Conservation (phyloP, 2,329 filamentous ascomycete species). For the Ceratocystis destructans region DNA sequence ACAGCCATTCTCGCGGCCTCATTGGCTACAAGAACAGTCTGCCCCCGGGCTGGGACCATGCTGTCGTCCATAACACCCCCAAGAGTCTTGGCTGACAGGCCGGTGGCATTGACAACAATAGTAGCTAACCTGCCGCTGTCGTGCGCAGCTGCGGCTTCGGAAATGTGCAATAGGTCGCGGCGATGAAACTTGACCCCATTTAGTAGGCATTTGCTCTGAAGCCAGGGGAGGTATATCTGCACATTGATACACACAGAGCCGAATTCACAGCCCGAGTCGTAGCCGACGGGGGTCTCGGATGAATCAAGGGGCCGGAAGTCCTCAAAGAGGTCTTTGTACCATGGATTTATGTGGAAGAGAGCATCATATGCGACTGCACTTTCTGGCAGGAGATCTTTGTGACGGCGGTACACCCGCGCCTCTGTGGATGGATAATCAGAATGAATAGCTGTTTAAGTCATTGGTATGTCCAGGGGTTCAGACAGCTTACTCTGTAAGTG, state of each 20-base stretch:
- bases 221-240: conserved; percentile 73
- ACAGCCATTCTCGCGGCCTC: conserved; percentile 56
- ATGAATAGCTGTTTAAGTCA: neutral
- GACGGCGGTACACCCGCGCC: conserved; percentile 38
- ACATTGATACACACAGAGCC: conserved; percentile 87
- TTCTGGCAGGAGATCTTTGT: conserved; percentile 41
- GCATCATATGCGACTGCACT: conserved; percentile 42
- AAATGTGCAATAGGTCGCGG: conserved; percentile 52
- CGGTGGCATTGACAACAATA: conserved; percentile 74
- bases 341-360: conserved; percentile 51
- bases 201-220: conserved; percentile 64
- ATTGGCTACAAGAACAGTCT: conserved; percentile 74
- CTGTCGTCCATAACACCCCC: conserved; percentile 67
- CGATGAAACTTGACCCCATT: conserved; percentile 57
- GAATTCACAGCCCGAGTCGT: conserved; percentile 61
- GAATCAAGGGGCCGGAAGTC: conserved; percentile 52
- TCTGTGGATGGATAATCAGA: conserved; percentile 26
- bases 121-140: conserved; percentile 19
- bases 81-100: conserved; percentile 58
- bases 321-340: conserved; percentile 59
- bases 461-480: neutral
- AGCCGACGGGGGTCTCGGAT: conserved; percentile 46
- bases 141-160: conserved; percentile 39
- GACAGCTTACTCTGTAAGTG: conserved; percentile 54
- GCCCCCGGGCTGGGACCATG: conserved; percentile 65